Evolutionary conservation across 2,329 filamentous ascomycete species (phyloP).

Genomic region (Torrubiellomyces zombiae): DNA sequence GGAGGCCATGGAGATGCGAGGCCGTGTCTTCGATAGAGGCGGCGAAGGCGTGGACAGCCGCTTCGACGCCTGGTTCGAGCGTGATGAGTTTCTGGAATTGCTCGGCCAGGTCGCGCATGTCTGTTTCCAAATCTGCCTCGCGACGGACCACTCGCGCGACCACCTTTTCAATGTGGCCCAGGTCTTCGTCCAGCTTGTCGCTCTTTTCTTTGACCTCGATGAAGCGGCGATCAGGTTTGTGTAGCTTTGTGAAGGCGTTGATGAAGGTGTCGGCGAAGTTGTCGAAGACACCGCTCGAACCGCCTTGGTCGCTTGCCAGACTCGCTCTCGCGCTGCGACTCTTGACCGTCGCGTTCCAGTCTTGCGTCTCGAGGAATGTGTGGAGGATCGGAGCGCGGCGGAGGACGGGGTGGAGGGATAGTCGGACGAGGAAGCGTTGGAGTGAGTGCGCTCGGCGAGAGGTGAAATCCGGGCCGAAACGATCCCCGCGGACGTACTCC

Average conservation of each 20-base stretch:
- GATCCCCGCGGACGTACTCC: constrained; percentile 93
- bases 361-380: constrained; percentile 76
- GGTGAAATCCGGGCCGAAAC: constrained; percentile 89
- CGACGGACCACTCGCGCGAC: constrained; percentile 76
- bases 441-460: constrained; percentile 75
- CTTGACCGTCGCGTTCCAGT: constrained; percentile 96
- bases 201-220: constrained; percentile 85
- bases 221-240: constrained; percentile 89
- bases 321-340: constrained; percentile 52
- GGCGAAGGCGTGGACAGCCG: constrained; percentile 70
- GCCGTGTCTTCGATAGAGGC: constrained; percentile 73
- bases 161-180: constrained; percentile 90
- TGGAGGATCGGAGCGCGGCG: constrained; percentile 70
- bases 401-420: constrained; percentile 77
- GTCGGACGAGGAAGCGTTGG: constrained; percentile 73
- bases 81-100: constrained; percentile 90
- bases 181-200: constrained; percentile 86
- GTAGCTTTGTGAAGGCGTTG: constrained; percentile 91
- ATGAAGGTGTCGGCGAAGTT: constrained; percentile 92
- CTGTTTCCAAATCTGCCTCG: constrained; percentile 71
- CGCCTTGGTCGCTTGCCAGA: constrained; percentile 26
- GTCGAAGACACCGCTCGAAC: constrained; percentile 65
- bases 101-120: constrained; percentile 77
- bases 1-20: constrained; percentile 59
- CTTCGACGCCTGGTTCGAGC: constrained; percentile 75